Evolutionary conservation across 306 rosid genomes (phyloP).

Genomic region (Aeschynomene evenia): DNA sequence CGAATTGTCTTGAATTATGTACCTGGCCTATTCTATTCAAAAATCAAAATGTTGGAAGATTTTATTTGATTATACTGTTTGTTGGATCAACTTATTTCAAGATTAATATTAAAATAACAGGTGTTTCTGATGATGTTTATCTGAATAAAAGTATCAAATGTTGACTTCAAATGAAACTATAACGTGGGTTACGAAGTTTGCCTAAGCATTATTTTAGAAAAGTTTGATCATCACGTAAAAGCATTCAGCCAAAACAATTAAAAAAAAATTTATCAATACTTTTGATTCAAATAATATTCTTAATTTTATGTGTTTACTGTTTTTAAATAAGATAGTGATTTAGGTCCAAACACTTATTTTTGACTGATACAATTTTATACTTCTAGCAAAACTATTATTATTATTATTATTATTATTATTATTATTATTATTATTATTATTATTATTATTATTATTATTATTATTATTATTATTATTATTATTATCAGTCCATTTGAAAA

Average conservation of each 20-base stretch:
- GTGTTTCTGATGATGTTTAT: background rate
- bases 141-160: background rate
- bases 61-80: background rate
- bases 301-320: too few species aligned
- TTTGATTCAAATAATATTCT: too few species aligned
- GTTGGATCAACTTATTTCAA: background rate
- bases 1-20: background rate
- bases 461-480: too few species aligned
- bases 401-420: too few species aligned
- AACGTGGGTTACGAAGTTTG: background rate
- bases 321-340: too few species aligned
- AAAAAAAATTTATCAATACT: too few species aligned
- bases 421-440: too few species aligned
- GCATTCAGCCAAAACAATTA: too few species aligned
- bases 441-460: too few species aligned
- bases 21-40: background rate
- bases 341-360: too few species aligned
- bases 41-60: background rate
- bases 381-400: too few species aligned
- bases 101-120: background rate
- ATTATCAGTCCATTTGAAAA: background rate
- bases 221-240: background rate
- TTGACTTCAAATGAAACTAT: slow-evolving; percentile 29
- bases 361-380: too few species aligned
- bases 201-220: slow-evolving; percentile 8